Evolutionary conservation across 129 eudicot species (phyloP).

Genomic region (Apium graveolens): DNA sequence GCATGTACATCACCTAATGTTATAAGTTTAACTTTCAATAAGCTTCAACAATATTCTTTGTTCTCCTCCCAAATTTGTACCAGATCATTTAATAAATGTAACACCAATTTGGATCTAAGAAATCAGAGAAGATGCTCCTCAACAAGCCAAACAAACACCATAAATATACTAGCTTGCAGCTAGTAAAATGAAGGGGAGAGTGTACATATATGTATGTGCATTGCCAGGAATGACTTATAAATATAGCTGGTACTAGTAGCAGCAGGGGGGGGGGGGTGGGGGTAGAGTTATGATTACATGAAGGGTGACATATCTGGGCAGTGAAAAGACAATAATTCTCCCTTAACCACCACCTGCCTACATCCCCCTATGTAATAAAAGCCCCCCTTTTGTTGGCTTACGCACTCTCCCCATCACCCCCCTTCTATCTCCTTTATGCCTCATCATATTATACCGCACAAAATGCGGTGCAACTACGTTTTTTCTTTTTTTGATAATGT

Average conservation of each 20-base stretch:
- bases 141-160: not conserved
- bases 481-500: too few species aligned
- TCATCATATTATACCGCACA: not conserved
- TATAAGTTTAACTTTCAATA: too few species aligned
- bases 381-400: constrained; percentile 17
- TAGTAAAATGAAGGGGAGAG: not conserved
- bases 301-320: constrained; percentile 35
- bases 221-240: not conserved
- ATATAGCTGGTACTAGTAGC: not conserved
- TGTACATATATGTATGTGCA: not conserved
- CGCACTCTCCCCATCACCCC: constrained; percentile 7
- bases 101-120: not conserved
- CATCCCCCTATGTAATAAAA: constrained; percentile 13
- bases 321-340: constrained; percentile 41
- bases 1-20: too few species aligned
- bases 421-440: constrained; percentile 16
- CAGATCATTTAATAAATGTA: not conserved
- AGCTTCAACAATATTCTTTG: not conserved
- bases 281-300: constrained; percentile 29
- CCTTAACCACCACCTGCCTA: constrained; percentile 22
- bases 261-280: not conserved
- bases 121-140: constrained; percentile 1
- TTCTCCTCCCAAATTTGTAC: not conserved
- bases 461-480: constrained; percentile 4
- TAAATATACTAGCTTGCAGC: not conserved